Percentiles rank a stretch among this genome's conserved stretches.
Conservation (phyloP, 1,284 basidiomycete genomes). For the Grifola frondosa region DNA sequence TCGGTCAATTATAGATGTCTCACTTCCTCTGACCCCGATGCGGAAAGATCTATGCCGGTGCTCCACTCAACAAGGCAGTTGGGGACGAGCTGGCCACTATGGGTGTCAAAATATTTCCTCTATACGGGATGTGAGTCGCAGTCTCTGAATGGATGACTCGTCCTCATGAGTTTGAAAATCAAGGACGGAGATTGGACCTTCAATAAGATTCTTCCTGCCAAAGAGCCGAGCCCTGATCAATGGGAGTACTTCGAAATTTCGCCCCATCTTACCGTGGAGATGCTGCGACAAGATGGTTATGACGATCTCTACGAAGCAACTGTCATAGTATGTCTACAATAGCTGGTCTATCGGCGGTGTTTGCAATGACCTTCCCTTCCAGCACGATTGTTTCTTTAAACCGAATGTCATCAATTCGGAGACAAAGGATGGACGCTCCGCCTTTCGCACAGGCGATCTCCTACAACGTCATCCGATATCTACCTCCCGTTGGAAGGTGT, state of each 20-base stretch:
- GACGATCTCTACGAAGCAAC: constrained; percentile 23
- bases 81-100: constrained; percentile 26
- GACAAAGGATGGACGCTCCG: constrained; percentile 31
- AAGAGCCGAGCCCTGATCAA: constrained; percentile 17
- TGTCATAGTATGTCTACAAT: constrained; percentile 16
- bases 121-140: constrained; percentile 30
- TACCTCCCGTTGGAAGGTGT: constrained; percentile 42
- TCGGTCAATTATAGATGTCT: too few species aligned
- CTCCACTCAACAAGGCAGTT: constrained; percentile 28
- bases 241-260: constrained; percentile 30
- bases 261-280: constrained; percentile 10
- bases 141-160: not conserved
- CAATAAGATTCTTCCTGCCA: constrained; percentile 16
- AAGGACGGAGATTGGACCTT: constrained; percentile 14
- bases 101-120: constrained; percentile 26
- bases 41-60: constrained; percentile 32
- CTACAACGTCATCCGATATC: constrained; percentile 45
- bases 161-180: not conserved
- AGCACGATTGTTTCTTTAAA: not conserved
- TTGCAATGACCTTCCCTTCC: not conserved
- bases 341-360: constrained; percentile 1
- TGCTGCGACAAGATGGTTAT: constrained; percentile 21
- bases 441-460: constrained; percentile 42
- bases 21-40: not conserved
- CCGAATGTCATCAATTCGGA: constrained; percentile 29